Percentiles rank a stretch among this genome's conserved stretches.
phyloP scores from a whole-genome alignment of 208 protist genomes.

The Leishmania tarentolae region DNA sequence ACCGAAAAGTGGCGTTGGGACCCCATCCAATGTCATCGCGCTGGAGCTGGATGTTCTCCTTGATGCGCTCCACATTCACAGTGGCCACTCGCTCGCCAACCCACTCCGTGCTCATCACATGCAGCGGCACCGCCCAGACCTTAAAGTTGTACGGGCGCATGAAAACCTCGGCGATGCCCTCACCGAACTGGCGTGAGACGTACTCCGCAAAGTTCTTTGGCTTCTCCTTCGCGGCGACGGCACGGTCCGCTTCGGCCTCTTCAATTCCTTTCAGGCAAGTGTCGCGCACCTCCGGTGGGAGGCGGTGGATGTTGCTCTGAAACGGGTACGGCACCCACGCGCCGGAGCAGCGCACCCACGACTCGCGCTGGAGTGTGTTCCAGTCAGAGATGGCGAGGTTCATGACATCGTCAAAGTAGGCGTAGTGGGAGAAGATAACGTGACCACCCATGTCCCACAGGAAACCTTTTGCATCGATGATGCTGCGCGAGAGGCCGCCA shows the following conservation, averaged over 20 bases:
- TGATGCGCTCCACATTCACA: slow-evolving; percentile 61
- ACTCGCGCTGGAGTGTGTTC: slow-evolving; percentile 64
- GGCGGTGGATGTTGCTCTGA: slow-evolving; percentile 80
- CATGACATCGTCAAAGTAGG: slow-evolving; percentile 84
- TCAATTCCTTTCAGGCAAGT: slow-evolving; percentile 54
- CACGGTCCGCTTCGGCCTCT: slow-evolving; percentile 24
- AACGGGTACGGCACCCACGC: slow-evolving; percentile 78
- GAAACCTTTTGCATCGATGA: slow-evolving; percentile 60
- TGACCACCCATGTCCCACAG: slow-evolving; percentile 82
- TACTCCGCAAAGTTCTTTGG: slow-evolving; percentile 56
- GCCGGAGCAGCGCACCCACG: slow-evolving; percentile 51
- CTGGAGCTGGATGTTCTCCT: slow-evolving; percentile 48
- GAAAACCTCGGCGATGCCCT: slow-evolving; percentile 65
- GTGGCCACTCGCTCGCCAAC: slow-evolving; percentile 77
- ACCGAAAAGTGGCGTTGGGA: slow-evolving; percentile 81
- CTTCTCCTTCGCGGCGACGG: slow-evolving; percentile 4
- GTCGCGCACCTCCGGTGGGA: slow-evolving; percentile 49
- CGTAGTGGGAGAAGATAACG: slow-evolving; percentile 87
- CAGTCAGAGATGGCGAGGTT: slow-evolving; percentile 48
- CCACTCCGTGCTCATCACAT: slow-evolving; percentile 71
- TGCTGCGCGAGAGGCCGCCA: slow-evolving; percentile 64
- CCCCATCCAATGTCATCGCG: slow-evolving; percentile 74
- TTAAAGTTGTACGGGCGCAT: slow-evolving; percentile 88
- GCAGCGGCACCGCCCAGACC: slow-evolving; percentile 74
- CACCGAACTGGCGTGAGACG: slow-evolving; percentile 61